Evolutionary conservation across 352 stramenopile genomes (phyloP), one percentile per base, ranked within the genome.

Genomic region (Pythium graminicola): DNA sequence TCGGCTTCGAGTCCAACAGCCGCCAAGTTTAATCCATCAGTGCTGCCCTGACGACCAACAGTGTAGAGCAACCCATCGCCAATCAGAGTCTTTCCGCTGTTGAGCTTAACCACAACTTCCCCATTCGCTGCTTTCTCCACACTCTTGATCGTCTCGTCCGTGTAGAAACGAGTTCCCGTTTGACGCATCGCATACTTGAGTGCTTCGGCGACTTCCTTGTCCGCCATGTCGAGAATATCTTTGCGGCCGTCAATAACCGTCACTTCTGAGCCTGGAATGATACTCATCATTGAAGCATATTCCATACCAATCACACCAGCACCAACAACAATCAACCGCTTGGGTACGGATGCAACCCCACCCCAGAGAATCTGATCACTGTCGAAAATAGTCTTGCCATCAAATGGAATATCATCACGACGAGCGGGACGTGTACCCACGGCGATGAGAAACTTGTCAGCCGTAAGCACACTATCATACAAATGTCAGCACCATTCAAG

Each of bases 241-340:
- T 89, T 78, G 46, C 83, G 76, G 23, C 80, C 78, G 41, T 96
- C 86, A 52, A 96, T 92, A 50, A 96, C 81, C 26, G 85, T 96
- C 41, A 96, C 85, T 14, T 92, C 78, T 28, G 86, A 92, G 41
- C 86, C 86, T 0, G 84, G 85, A 39, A 96, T 89, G 50, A 96
- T 93, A 50, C 76, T 91, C 66, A 96, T 91, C 85, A 96, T 96
- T 16, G 77, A 90, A 13, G 86, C 86, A 44, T 96, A 96, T 47
- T 96, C 86, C 83, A 96, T 96, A n/a, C 86, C 86, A 35, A 95
- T 86, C 33, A 95, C 86, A 13, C 86, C 86, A 8, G 82, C 86
- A 11, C 86, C 86, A 6, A 90, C 81, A 42, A 93, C 64, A 33
- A 93, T 90, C 45, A 93, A 54, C 22, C 80, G 79, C 57, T 85